phyloP scores from a whole-genome alignment of 2,329 filamentous ascomycete genomes.

The Fusarium lateritium region DNA sequence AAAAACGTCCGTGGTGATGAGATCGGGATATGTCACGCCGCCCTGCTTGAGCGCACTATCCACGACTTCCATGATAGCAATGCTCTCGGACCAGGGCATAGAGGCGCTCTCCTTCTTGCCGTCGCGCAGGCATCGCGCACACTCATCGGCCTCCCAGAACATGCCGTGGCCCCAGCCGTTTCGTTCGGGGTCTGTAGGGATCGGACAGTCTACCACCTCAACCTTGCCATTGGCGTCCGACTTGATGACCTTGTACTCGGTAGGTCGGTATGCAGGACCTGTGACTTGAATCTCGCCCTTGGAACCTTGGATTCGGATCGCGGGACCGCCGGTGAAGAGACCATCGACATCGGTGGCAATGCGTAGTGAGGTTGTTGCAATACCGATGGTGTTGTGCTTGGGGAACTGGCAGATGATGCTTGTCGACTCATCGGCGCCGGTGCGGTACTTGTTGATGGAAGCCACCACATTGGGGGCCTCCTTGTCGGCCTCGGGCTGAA shows the following conservation, averaged over 20 bases:
- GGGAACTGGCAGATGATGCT: conserved; percentile 85
- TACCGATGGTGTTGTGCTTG: conserved; percentile 75
- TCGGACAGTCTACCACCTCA: conserved; percentile 67
- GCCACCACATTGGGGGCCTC: conserved; percentile 77
- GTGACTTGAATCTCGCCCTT: conserved; percentile 86
- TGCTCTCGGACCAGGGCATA: conserved; percentile 81
- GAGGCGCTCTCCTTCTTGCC: conserved; percentile 81
- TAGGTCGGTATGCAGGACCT: conserved; percentile 79
- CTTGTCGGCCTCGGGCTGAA: conserved; percentile 77
- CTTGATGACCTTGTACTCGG: conserved; percentile 74
- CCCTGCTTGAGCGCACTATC: conserved; percentile 69
- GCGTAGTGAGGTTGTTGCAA: conserved; percentile 78
- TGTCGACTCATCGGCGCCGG: conserved; percentile 84
- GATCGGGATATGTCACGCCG: conserved; percentile 66
- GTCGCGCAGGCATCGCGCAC: conserved; percentile 80
- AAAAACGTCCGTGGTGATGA: conserved; percentile 71
- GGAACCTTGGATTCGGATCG: conserved; percentile 85
- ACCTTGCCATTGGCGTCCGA: conserved; percentile 62
- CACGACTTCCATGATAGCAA: conserved; percentile 86
- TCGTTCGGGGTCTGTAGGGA: conserved; percentile 65
- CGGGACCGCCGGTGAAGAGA: conserved; percentile 71
- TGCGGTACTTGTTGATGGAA: conserved; percentile 80
- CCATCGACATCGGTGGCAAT: conserved; percentile 74
- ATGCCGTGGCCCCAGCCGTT: conserved; percentile 79
- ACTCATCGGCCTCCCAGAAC: conserved; percentile 91